Base-by-base conservation (phyloP, 1,284 basidiomycete species). In the Hemileia vastatrix region DNA sequence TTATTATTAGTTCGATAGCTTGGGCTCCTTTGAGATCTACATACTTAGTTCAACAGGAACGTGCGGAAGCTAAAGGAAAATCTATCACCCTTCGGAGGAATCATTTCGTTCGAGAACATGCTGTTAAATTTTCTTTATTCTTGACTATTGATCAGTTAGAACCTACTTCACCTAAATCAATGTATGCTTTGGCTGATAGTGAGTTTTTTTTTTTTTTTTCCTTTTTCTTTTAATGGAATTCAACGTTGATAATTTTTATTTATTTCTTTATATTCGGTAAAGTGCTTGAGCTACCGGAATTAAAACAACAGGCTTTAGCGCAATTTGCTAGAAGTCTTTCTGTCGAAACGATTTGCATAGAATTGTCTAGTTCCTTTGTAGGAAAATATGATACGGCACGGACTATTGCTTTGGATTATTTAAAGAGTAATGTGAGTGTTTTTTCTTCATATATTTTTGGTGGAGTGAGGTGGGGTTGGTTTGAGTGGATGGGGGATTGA, bases 181-280 rank as follows among this genome's bases (percentile, higher is more conserved):
- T 61, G 59, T 61, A 54, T 54, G 52, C 54, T 1, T 49, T 55
- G 24, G 59, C 59, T 32, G 52, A 61, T 54, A 61, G 59, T 61
- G 21, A 54, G 59, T 21, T 47, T 49, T 36, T 6, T 43, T 8
- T 43, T 43, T n/a, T 6, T 48, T 11, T 19, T 15, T 32, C 2
- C n/a, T 19, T 1, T 43, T 45, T 23, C 23, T 19, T 44, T 6
- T 31, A 27, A 23, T 21, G 6, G 6, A 1, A 43, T 19, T 11
- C 21, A 2, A 4, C 8, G 48, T 15, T 49, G 3, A 11, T 3
- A 18, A 19, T 8, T 18, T 21, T 9, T 43, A 8, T 32, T 36
- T 48, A n/a, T n/a, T 9, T 48, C 8, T 27, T 36, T n/a, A 23
- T 15, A 23, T 21, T 15, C 13, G 6, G 18, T 19, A 19, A 15